Base-by-base conservation (phyloP, 164 flowering plant species). In the Nymphaea colorata region DNA sequence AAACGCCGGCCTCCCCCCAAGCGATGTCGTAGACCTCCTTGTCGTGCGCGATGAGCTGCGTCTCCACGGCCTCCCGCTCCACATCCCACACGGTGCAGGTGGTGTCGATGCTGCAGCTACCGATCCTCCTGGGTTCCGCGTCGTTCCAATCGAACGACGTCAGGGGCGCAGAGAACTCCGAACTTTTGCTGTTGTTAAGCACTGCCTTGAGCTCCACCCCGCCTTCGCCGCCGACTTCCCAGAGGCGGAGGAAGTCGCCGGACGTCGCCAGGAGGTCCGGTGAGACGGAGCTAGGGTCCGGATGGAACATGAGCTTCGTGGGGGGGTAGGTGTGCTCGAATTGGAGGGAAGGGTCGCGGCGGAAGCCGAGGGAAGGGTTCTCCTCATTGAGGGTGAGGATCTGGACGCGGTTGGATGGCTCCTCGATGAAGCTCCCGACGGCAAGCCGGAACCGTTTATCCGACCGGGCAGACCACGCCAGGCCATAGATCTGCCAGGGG, bases 1-100 rank as follows among this genome's bases (percentile, higher is more conserved):
- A 93, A 17, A 93, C 97, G 66, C 88, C 83, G 2, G 88, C 94
- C 59, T 86, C 97, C 2, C 98, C 97, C 98, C 98, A 93, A 17
- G 96, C 96, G 60, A 93, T 93, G 76, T 93, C 98, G 70, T 91
- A 87, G 5, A 93, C 98, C 86, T 93, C 98, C 77, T 91, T 93
- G 68, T 93, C 98, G 65, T 93, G 97, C 5, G 98, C 98, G 16
- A 93, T 91, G 4, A 93, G 75, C 79, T 93, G 98, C 41, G 96
- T 93, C 70, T 93, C 97, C 6, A 93, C 96, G 4, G 72, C 79
- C 14, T 81, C 79, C 68, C 75, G 79, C 73, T 93, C 98, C 2
- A 93, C 69, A 66, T 93, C 97, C 98, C 98, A 93, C 45, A 93
- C 76, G 3, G 98, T 93, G 72, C 97, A 93, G 1, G 96, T 93